Evolutionary conservation across 352 stramenopile species (phyloP).

Genomic region (Pythium apleroticum): DNA sequence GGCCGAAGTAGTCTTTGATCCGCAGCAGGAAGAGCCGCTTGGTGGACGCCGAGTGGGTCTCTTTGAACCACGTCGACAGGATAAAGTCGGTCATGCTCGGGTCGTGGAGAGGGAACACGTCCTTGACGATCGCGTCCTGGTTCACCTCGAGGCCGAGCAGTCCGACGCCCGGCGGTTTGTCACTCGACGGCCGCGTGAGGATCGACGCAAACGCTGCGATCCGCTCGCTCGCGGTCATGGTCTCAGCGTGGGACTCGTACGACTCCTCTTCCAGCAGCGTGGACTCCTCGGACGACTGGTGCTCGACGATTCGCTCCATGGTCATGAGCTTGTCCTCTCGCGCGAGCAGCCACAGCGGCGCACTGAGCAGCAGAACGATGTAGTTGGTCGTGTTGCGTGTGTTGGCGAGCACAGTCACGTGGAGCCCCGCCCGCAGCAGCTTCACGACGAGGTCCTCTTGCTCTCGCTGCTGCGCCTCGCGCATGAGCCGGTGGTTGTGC

Average conservation of each 20-base stretch:
- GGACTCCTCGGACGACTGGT: constrained; percentile 56
- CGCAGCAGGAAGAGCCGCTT: constrained; percentile 53
- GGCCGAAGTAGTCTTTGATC: constrained; percentile 64
- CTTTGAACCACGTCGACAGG: constrained; percentile 53
- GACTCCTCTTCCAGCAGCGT: constrained; percentile 45
- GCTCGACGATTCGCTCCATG: constrained; percentile 61
- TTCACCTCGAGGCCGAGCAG: constrained; percentile 53
- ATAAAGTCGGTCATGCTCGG: constrained; percentile 64
- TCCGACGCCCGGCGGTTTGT: constrained; percentile 51
- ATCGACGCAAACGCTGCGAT: constrained; percentile 57
- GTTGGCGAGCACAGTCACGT: constrained; percentile 58
- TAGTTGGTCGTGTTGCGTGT: constrained; percentile 43
- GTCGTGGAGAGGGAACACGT: constrained; percentile 64
- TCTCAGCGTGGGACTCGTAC: constrained; percentile 56
- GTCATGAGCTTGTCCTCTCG: constrained; percentile 63
- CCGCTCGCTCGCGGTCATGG: constrained; percentile 48
- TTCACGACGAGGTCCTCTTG: constrained; percentile 43
- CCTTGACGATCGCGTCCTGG: constrained; percentile 45
- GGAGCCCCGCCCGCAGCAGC: constrained; percentile 44
- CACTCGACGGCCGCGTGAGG: constrained; percentile 39
- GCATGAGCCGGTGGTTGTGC: constrained; percentile 34
- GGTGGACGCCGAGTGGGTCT: constrained; percentile 39
- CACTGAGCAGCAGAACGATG: constrained; percentile 55
- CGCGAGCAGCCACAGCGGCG: constrained; percentile 53
- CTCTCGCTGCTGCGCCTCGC: constrained; percentile 28